Evolutionary conservation across 2,329 filamentous ascomycete species (phyloP).

Genomic region (Pestalotiopsis sp.): DNA sequence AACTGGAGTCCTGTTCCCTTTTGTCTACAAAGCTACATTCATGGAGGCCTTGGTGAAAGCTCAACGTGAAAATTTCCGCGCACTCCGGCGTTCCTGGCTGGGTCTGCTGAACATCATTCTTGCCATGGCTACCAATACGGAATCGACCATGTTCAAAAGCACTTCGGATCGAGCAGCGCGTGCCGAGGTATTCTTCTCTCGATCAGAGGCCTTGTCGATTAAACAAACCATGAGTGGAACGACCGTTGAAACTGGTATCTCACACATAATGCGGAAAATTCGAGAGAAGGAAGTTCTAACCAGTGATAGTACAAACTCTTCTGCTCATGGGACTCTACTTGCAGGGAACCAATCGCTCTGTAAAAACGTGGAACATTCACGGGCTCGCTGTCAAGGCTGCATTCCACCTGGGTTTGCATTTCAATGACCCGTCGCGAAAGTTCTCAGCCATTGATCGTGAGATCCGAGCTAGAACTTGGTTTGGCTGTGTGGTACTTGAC

Average conservation of each 20-base stretch:
- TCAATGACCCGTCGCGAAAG: slow-evolving; percentile 34
- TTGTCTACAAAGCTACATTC: slow-evolving; percentile 6
- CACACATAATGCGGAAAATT: not conserved
- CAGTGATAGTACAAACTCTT: slow-evolving; percentile 46
- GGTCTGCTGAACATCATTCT: slow-evolving; percentile 53
- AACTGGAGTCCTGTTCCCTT: slow-evolving; percentile 9
- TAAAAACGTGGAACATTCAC: slow-evolving; percentile 57
- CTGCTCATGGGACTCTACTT: slow-evolving; percentile 54
- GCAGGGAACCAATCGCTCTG: slow-evolving; percentile 55
- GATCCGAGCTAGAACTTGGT: slow-evolving; percentile 52
- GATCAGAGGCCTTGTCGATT: slow-evolving; percentile 46
- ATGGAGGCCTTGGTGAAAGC: slow-evolving; percentile 6
- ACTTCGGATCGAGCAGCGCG: slow-evolving; percentile 38
- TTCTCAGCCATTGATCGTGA: slow-evolving; percentile 47
- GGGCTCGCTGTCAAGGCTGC: slow-evolving; percentile 55
- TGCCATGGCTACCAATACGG: slow-evolving; percentile 46
- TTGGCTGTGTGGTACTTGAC: slow-evolving; percentile 49
- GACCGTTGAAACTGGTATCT: slow-evolving; percentile 45
- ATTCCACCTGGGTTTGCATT: slow-evolving; percentile 55
- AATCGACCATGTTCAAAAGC: slow-evolving; percentile 28
- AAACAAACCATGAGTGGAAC: slow-evolving; percentile 41
- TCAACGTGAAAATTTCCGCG: slow-evolving; percentile 25
- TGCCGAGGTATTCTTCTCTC: slow-evolving; percentile 47
- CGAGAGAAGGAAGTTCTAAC: not conserved
- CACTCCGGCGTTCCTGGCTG: slow-evolving; percentile 50